phyloP scores from a whole-genome alignment of 768 basidiomycete genomes.

The Kwoniella newhampshirensis region DNA sequence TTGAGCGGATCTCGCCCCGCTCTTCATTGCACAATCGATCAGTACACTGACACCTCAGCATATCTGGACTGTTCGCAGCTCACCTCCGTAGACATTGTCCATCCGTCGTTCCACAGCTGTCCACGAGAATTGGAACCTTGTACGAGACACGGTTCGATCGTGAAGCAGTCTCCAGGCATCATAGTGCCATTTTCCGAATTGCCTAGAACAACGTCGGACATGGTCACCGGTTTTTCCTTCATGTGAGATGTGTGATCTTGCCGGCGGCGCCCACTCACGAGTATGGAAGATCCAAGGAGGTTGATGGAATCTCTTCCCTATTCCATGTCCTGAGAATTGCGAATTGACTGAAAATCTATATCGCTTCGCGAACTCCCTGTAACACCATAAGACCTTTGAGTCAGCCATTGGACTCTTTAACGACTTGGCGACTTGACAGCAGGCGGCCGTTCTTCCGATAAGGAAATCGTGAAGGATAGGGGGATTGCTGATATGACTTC shows the following conservation, averaged over 20 bases:
- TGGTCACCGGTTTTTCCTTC: too few species aligned
- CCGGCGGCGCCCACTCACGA: too few species aligned
- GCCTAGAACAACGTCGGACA: too few species aligned
- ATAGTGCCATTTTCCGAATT: constrained; percentile 81
- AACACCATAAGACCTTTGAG: too few species aligned
- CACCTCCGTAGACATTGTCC: constrained; percentile 88
- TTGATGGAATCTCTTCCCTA: constrained; percentile 75
- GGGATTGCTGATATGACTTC: too few species aligned
- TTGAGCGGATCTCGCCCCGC: constrained; percentile 77
- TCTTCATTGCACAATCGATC: constrained; percentile 56
- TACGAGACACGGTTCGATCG: constrained; percentile 82
- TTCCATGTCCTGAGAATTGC: constrained; percentile 82
- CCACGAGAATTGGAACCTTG: constrained; percentile 69
- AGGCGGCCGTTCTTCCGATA: too few species aligned
- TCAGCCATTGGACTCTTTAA: too few species aligned
- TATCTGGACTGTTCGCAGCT: too few species aligned
- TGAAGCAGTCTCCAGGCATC: constrained; percentile 84
- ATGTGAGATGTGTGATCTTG: too few species aligned
- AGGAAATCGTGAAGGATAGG: too few species aligned
- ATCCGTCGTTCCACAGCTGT: constrained; percentile 85
- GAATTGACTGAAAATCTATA: constrained; percentile 65
- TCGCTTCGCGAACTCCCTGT: constrained; percentile 39
- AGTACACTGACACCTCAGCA: too few species aligned
- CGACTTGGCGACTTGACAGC: too few species aligned
- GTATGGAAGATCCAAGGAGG: constrained; percentile 80